Base-by-base conservation (phyloP, 2,329 filamentous ascomycete genomes). In the Fusarium sp. region DNA sequence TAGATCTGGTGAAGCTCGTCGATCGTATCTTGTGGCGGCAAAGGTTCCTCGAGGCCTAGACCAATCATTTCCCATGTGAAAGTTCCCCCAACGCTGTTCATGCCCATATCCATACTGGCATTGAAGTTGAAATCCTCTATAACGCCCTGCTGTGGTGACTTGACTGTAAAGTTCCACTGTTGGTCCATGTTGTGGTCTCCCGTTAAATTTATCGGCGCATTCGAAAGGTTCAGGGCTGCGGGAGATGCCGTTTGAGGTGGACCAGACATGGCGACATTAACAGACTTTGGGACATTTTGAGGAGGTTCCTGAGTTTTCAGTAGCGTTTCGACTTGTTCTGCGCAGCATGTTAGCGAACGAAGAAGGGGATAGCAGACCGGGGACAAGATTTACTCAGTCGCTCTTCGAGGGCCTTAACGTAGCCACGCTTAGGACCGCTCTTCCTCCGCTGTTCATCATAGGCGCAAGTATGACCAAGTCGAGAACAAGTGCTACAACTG, bases 391-490 rank as follows among this genome's bases (percentile, higher is more conserved):
- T 85, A 97, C 94, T 94, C 76, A 99, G 82, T 78, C 96, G 88
- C 78, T 97, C 94, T 80, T 98, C 96, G 72, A 98, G 82, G 62
- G 94, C 91, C 83, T 97, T 97, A 65, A 97, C 94, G 77, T 97
- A 97, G 73, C 94, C 94, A 77, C 94, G 87, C 83, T 97, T 97
- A 4, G 94, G 94, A 4, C 94, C 94, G 78, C 94, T 97, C 87
- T 97, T 97, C 81, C 93, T 92, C 77, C 94, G 88, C 73, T 95
- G 91, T 82, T 97, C 94, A 77, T 97, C 94, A 77, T 97, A 97
- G 65, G 92, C 90, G 81, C 94, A 97, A 57, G 91, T 88, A 79
- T 97, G 94, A 42, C 92, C 90, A 51, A 97, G 83, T n/a, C 94
- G 86, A 33, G 92, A 89, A 79, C 94, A 97, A 28, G 94, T 97